phyloP scores from a whole-genome alignment of 2,329 filamentous ascomycete genomes.

The Mycogone perniciosa region DNA sequence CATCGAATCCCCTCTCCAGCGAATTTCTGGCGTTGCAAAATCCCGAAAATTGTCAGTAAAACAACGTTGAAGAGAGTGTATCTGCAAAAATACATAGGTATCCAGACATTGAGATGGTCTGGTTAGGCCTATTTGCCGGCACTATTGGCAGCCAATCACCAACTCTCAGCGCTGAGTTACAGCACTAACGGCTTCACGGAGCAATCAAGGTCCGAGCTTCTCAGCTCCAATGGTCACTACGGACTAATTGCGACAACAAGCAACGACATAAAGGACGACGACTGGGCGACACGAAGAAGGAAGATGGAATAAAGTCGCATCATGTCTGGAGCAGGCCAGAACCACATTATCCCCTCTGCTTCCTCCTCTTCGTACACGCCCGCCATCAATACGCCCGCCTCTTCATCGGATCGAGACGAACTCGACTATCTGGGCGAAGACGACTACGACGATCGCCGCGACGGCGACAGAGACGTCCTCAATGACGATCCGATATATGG shows the following conservation, averaged over 20 bases:
- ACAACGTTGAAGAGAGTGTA: too few species aligned
- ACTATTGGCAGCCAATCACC: not conserved
- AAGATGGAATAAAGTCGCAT: conserved; percentile 34
- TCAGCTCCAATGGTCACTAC: not conserved
- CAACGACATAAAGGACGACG: not conserved
- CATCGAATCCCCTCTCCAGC: not conserved
- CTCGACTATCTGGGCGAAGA: conserved; percentile 36
- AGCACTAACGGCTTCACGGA: too few species aligned
- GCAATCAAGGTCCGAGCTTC: not conserved
- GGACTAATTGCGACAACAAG: not conserved
- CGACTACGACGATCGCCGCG: conserved; percentile 31
- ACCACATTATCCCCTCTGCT: conserved; percentile 30
- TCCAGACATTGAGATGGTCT: too few species aligned
- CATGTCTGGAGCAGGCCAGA: conserved; percentile 34
- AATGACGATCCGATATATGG: conserved; percentile 51
- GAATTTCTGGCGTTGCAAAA: too few species aligned
- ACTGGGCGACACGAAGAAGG: conserved; percentile 4
- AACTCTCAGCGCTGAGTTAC: too few species aligned
- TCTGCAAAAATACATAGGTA: too few species aligned
- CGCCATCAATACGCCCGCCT: conserved; percentile 19
- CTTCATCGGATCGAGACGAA: conserved; percentile 40
- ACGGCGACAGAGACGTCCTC: conserved; percentile 34
- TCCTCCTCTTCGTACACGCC: conserved; percentile 29
- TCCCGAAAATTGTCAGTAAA: too few species aligned
- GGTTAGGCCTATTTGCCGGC: too few species aligned